These are phyloP conservation scores for Hemileccinum hortonii DNA, from an alignment of 1,284 basidiomycete species.

Conservation along the genomic window DNA sequence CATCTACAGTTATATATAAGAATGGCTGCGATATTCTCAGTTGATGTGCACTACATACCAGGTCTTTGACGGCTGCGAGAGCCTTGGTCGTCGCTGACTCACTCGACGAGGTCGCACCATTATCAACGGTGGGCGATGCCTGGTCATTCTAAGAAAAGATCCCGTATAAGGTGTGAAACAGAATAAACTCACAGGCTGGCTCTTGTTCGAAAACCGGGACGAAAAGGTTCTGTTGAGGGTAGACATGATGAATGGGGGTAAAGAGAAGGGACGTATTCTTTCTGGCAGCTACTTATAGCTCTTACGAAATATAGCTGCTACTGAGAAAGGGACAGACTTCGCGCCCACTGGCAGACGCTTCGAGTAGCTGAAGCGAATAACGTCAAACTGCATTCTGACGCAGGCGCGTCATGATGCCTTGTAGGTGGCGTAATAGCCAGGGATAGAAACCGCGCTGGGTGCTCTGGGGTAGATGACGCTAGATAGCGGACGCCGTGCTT, in stretches of 20 bases:
- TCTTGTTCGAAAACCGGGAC: constrained; percentile 30
- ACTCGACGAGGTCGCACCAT: background rate
- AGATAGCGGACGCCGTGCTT: too few species aligned
- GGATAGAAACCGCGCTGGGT: background rate
- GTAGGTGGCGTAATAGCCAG: constrained; percentile 8
- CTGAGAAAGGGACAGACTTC: constrained; percentile 21
- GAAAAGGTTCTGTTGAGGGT: constrained; percentile 30
- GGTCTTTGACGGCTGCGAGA: constrained; percentile 32
- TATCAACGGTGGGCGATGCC: constrained; percentile 18
- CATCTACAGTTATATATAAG: constrained; percentile 17
- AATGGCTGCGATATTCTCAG: background rate
- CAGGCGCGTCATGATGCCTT: background rate
- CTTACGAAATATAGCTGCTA: background rate
- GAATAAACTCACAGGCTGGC: constrained; percentile 23
- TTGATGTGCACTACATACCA: constrained; percentile 19
- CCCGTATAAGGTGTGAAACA: background rate
- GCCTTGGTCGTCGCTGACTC: constrained; percentile 27
- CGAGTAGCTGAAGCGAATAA: constrained; percentile 33
- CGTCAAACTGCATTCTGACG: constrained; percentile 7
- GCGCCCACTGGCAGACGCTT: constrained; percentile 7
- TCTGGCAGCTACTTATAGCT: constrained; percentile 26
- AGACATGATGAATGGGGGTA: constrained; percentile 22
- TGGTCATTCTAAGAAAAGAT: constrained; percentile 6
- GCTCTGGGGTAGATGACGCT: too few species aligned
- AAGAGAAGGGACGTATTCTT: background rate